Base-by-base conservation (phyloP, 2,329 filamentous ascomycete species). In the Verticillium nubilum region DNA sequence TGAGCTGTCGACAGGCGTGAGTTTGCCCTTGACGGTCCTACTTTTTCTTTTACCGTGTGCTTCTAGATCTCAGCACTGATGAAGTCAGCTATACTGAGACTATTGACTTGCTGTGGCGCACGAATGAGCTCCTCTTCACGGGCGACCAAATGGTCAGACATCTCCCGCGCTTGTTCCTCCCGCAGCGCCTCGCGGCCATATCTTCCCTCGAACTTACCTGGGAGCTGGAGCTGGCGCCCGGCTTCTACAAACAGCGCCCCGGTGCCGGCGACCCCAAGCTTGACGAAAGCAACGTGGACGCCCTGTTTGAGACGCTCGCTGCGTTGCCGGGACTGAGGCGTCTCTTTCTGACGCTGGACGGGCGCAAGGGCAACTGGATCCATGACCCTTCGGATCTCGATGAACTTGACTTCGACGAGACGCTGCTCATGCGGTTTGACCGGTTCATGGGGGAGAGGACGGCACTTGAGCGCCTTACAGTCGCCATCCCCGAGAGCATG, bases 1-100 rank as follows among this genome's bases (percentile, higher is more conserved):
- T 67, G 2, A 61, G 64, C 13, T 73, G 70, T 55, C 65, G 67
- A 15, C 67, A 71, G 61, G 70, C 72, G 65, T 69, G 56, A 50
- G 63, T 47, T 27, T 27, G 23, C 19, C 23, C 12, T 13, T 15
- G 26, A n/a, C n/a, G n/a, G 23, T 53, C 19, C 23, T 17, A 26
- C 26, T 17, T 10, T 28, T n/a, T n/a, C n/a, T n/a, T n/a, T n/a
- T n/a, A n/a, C n/a, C n/a, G n/a, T n/a, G n/a, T n/a, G n/a, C n/a
- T n/a, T n/a, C n/a, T n/a, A n/a, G n/a, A n/a, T n/a, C n/a, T n/a
- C n/a, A n/a, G 10, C 3, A 17, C 15, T 42, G 35, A 19, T 42
- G 5, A 9, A 19, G 3, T 5, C 19, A 69, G 68, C 28, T 73
- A 70, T 54, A 15, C 64, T 2, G 69, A 73, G 37, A 69, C 67